Evolutionary conservation across 768 basidiomycete genomes (phyloP).

Genomic region (Amanita brunnescens): DNA sequence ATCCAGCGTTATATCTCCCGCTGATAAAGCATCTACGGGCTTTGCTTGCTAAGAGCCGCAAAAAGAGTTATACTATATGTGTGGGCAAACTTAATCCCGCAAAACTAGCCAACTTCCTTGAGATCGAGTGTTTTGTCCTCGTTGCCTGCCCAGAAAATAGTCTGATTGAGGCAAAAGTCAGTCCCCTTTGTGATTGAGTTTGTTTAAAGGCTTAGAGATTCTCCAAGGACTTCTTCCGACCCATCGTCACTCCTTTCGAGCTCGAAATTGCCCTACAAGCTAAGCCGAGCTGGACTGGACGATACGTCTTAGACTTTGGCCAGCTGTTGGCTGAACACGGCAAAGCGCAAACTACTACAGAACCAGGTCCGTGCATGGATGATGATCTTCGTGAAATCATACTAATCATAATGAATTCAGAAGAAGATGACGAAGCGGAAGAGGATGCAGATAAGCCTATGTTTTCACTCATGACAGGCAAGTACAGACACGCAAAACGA

Average conservation of each 20-base stretch:
- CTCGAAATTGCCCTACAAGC: conserved; percentile 70
- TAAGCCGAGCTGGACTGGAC: conserved; percentile 64
- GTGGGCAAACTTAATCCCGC: conserved; percentile 94
- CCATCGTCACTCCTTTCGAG: conserved; percentile 93
- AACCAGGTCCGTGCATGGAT: not conserved
- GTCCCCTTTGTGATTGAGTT: not conserved
- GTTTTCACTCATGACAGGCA: conserved; percentile 84
- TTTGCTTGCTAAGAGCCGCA: conserved; percentile 54
- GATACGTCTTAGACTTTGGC: conserved; percentile 74
- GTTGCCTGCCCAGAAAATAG: conserved; percentile 95
- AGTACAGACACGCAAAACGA: conserved; percentile 68
- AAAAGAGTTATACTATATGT: conserved; percentile 91
- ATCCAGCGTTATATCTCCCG: conserved; percentile 72
- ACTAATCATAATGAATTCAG: not conserved
- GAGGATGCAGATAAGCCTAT: conserved; percentile 63
- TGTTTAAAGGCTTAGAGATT: not conserved
- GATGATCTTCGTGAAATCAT: not conserved
- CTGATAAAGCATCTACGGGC: conserved; percentile 76
- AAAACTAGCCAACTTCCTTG: conserved; percentile 92
- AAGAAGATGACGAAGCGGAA: conserved; percentile 17
- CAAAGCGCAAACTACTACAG: not conserved
- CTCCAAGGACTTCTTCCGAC: conserved; percentile 73
- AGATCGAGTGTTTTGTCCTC: conserved; percentile 92
- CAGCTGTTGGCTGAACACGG: conserved; percentile 35
- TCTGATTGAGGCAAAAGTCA: conserved; percentile 60